These are phyloP conservation scores for Pistacia vera DNA, from an alignment of 345 rosid genomes.

Conservation along the genomic window DNA sequence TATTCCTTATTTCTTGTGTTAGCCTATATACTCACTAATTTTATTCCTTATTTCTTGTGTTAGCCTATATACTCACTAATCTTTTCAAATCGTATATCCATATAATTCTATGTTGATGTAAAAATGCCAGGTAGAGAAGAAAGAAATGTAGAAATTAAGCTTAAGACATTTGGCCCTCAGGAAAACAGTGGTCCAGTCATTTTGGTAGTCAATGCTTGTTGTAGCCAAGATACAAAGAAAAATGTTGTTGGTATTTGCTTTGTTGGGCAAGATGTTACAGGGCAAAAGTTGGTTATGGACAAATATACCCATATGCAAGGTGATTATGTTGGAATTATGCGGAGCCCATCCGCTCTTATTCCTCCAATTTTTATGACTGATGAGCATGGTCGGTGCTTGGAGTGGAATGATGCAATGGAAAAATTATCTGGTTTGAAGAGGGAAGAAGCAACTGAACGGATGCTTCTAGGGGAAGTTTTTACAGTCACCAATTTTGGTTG, in stretches of 20 bases:
- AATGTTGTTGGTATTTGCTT: slow-evolving; percentile 78
- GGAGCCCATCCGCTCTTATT: slow-evolving; percentile 69
- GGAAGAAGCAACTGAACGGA: slow-evolving; percentile 58
- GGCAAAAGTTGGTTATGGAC: slow-evolving; percentile 56
- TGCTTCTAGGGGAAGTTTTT: slow-evolving; percentile 85
- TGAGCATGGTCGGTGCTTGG: slow-evolving; percentile 69
- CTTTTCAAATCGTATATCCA: slow-evolving; percentile 15
- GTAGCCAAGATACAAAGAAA: slow-evolving; percentile 59
- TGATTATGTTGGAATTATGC: slow-evolving; percentile 70
- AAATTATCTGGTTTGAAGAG: slow-evolving; percentile 74
- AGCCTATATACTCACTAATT: too few relatives aligned
- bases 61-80: not conserved
- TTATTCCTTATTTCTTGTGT: too few relatives aligned
- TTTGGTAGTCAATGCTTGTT: slow-evolving; percentile 74
- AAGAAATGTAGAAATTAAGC: slow-evolving; percentile 62
- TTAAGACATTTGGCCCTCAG: slow-evolving; percentile 51
- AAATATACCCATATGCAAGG: slow-evolving; percentile 66
- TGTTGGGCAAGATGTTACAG: slow-evolving; percentile 78
- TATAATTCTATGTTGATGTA: slow-evolving; percentile 10
- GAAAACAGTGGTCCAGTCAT: slow-evolving; percentile 53
- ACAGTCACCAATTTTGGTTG: slow-evolving; percentile 58
- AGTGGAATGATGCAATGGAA: slow-evolving; percentile 88
- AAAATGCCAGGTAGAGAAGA: slow-evolving; percentile 73
- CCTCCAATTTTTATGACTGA: slow-evolving; percentile 81
- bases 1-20: not conserved